Evolutionary conservation across 768 basidiomycete genomes (phyloP), one percentile per base, ranked within the genome.

Genomic region (Tricholoma hemisulphureum): DNA sequence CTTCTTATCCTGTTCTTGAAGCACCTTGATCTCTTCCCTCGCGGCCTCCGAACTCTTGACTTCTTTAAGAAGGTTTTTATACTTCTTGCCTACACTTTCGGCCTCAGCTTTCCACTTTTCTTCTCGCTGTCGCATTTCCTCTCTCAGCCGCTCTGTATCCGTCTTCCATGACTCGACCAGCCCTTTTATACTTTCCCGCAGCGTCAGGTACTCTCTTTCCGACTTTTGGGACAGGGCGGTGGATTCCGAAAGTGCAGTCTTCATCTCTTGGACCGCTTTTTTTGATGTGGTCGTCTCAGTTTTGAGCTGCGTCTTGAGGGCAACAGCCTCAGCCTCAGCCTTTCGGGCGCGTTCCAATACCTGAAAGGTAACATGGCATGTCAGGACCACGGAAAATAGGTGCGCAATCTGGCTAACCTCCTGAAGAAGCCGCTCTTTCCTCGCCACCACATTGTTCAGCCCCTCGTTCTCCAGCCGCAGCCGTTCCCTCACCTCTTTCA

Each of bases 401-500:
- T 20, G 21, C 18, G 34, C 9, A 64, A 72, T 52, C 13, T 37
- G 18, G 65, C 76, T 56, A 61, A 90, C 89, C 78, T 95, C 93
- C 73, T 95, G 93, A 60, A 93, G 71, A 55, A 94, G 64, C 61
- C 93, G 79, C 73, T 95, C 93, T 69, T 95, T 95, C 58, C 93
- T 79, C 26, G 91, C 84, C 21, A 95, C 89, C 16, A 94, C 92
- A 60, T 92, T 91, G 65, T 93, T 93, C 63, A 95, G 70, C 2
- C 88, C 89, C 67, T 95, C 93, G 64, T 93, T 95, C 73, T 95
- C 93, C 51, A 92, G 67, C 56, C 91, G 73, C 61, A 94, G 72
- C 49, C 93, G 77, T 70, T 95, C 93, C 61, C 92, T 79, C 2
- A 84, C 88, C 69, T 95, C 93, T 69, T 93, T 94, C 68, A 94